Evolutionary conservation across 2,329 filamentous ascomycete genomes (phyloP).

Genomic region (Neospermospora avenae): DNA sequence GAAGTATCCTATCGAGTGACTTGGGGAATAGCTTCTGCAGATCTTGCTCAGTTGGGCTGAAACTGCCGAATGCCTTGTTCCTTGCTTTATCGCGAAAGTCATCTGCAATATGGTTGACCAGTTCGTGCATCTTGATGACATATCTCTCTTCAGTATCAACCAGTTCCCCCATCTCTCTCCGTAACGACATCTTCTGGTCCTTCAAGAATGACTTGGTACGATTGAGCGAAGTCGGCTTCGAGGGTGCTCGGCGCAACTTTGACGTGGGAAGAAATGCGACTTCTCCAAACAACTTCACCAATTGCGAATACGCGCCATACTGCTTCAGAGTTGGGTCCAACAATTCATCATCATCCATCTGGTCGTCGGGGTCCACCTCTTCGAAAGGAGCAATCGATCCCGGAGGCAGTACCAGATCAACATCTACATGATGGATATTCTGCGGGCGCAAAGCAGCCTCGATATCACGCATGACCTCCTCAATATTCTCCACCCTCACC

Average conservation of each 20-base stretch:
- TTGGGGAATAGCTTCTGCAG: conserved; percentile 76
- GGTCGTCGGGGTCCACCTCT: conserved; percentile 56
- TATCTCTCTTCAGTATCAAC: conserved; percentile 94
- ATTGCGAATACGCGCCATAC: conserved; percentile 73
- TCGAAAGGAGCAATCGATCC: conserved; percentile 65
- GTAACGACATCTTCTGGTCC: conserved; percentile 78
- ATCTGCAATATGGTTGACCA: conserved; percentile 76
- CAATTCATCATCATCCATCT: conserved; percentile 58
- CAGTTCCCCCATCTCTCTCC: conserved; percentile 85
- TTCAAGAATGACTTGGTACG: conserved; percentile 73
- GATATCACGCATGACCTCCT: conserved; percentile 69
- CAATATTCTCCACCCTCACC: conserved; percentile 73
- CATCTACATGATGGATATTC: conserved; percentile 77
- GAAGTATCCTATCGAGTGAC: conserved; percentile 75
- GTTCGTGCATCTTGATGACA: conserved; percentile 78
- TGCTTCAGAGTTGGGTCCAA: conserved; percentile 61
- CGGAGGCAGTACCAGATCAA: conserved; percentile 81
- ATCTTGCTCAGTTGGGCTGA: conserved; percentile 69
- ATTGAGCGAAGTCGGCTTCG: conserved; percentile 77
- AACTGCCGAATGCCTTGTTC: conserved; percentile 54
- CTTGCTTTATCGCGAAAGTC: conserved; percentile 73
- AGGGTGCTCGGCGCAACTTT: conserved; percentile 79
- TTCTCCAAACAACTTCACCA: conserved; percentile 78
- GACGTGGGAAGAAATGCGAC: conserved; percentile 84
- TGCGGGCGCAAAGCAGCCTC: conserved; percentile 76